Conservation (phyloP, 2,329 filamentous ascomycete species). For the Davidsoniella australis region DNA sequence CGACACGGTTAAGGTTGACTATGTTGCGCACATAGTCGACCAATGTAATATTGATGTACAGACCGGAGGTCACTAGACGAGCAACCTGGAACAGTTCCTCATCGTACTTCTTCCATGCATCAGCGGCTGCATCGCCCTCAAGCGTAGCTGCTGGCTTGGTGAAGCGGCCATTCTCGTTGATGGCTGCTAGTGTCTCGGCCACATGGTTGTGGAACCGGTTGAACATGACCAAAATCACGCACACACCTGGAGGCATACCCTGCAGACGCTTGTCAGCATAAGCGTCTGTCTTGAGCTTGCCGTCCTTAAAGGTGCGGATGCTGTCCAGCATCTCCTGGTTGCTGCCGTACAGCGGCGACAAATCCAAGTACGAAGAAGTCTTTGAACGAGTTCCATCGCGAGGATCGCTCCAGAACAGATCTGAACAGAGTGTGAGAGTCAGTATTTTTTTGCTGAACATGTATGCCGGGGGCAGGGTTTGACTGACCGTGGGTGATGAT, state of each 20-base stretch:
- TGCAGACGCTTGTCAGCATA: conserved; percentile 55
- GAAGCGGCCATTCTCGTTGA: conserved; percentile 74
- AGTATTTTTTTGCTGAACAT: not conserved
- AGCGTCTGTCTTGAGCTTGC: conserved; percentile 53
- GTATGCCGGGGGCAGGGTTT: not conserved
- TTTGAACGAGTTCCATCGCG: conserved; percentile 42
- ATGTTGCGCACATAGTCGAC: conserved; percentile 68
- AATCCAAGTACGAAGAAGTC: conserved; percentile 55
- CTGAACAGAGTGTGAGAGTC: conserved; percentile 17
- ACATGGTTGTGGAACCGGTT: conserved; percentile 78
- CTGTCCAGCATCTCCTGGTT: conserved; percentile 48
- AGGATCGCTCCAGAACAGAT: conserved; percentile 55
- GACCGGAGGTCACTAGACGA: conserved; percentile 52
- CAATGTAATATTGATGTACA: conserved; percentile 66
- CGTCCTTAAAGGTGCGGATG: conserved; percentile 53
- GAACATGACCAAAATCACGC: conserved; percentile 60
- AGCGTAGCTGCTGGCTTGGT: conserved; percentile 39
- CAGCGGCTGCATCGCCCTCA: conserved; percentile 29
- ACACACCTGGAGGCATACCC: conserved; percentile 55
- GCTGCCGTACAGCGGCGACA: conserved; percentile 55
- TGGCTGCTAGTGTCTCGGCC: conserved; percentile 59
- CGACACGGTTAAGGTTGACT: conserved; percentile 37
- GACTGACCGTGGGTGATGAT: conserved; percentile 51
- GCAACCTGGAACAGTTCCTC: conserved; percentile 68
- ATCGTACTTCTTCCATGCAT: conserved; percentile 51